A percentile compares a stretch with the other conserved stretches of the same genome.
These are phyloP conservation scores for Zalaria sp. DNA, from an alignment of 2,329 filamentous ascomycete genomes.

Conservation along the genomic window DNA sequence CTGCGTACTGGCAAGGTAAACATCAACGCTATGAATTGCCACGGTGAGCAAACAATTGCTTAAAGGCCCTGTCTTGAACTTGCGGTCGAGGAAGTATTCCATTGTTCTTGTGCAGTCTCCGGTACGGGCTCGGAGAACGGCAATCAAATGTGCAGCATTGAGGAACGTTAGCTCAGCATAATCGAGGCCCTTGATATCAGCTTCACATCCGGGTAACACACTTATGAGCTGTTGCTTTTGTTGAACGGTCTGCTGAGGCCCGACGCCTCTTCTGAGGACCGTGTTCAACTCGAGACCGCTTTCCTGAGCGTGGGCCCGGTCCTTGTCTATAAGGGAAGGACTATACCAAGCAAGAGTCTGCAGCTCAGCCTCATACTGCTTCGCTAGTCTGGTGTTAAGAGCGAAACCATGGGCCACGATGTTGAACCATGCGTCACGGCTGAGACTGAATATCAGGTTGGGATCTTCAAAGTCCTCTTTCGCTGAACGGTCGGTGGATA, in stretches of 20 bases:
- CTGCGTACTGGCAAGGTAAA: constrained; percentile 65
- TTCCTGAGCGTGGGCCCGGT: constrained; percentile 78
- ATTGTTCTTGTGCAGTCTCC: constrained; percentile 85
- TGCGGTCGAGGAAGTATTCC: constrained; percentile 89
- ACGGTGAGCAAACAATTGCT: constrained; percentile 50
- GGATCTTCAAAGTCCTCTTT: constrained; percentile 33
- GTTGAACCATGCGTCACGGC: constrained; percentile 94
- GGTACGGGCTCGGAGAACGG: constrained; percentile 70
- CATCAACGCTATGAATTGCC: constrained; percentile 56
- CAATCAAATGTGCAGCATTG: constrained; percentile 78
- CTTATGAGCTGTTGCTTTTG: constrained; percentile 68
- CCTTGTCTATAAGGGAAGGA: constrained; percentile 72
- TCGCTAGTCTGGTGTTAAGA: constrained; percentile 56
- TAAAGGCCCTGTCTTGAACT: constrained; percentile 49
- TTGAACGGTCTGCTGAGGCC: constrained; percentile 58
- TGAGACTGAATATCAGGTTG: constrained; percentile 38
- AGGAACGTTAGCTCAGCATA: constrained; percentile 89
- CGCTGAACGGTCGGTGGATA: constrained; percentile 44
- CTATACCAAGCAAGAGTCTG: constrained; percentile 77
- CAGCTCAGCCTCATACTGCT: constrained; percentile 61
- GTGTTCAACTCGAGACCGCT: constrained; percentile 96
- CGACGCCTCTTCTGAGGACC: constrained; percentile 75
- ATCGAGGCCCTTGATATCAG: constrained; percentile 67
- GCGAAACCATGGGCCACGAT: constrained; percentile 88
- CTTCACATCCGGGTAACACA: constrained; percentile 61